These are phyloP conservation scores for Triticum turgidum DNA, from an alignment of 176 grass and related monocot genomes.

Conservation along the genomic window DNA sequence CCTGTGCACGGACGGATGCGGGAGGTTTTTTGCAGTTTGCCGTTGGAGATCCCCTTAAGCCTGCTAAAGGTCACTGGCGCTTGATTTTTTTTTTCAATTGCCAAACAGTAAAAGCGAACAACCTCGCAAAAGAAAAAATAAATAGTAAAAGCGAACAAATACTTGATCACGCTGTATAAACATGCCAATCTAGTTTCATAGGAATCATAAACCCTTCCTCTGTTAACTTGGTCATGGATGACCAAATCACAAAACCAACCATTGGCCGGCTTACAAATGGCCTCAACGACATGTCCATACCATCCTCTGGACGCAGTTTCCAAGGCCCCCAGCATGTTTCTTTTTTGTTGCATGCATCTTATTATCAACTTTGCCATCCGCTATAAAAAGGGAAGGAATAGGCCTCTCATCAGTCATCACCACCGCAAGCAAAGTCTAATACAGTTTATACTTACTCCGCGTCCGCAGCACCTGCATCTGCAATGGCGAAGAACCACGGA, in stretches of 20 bases:
- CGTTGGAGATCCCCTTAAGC: too few relatives aligned
- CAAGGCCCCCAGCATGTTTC: neutral
- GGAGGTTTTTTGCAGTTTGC: too few relatives aligned
- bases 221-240: neutral
- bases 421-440: neutral
- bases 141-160: neutral
- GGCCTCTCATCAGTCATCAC: neutral
- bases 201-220: neutral
- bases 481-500: conserved; percentile 40
- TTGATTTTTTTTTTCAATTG: too few relatives aligned
- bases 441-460: neutral
- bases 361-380: neutral
- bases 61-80: too few relatives aligned
- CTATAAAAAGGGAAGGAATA: conserved; percentile 1
- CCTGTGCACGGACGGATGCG: too few relatives aligned
- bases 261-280: neutral
- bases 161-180: neutral
- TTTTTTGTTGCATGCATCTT: neutral
- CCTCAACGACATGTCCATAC: neutral
- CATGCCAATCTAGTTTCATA: neutral
- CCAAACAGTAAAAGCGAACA: too few relatives aligned
- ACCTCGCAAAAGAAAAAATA: too few relatives aligned
- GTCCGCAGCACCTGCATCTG: neutral
- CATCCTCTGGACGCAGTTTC: neutral
- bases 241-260: neutral